Base-by-base conservation (phyloP, 345 rosid species). In the Salix arbutifolia region DNA sequence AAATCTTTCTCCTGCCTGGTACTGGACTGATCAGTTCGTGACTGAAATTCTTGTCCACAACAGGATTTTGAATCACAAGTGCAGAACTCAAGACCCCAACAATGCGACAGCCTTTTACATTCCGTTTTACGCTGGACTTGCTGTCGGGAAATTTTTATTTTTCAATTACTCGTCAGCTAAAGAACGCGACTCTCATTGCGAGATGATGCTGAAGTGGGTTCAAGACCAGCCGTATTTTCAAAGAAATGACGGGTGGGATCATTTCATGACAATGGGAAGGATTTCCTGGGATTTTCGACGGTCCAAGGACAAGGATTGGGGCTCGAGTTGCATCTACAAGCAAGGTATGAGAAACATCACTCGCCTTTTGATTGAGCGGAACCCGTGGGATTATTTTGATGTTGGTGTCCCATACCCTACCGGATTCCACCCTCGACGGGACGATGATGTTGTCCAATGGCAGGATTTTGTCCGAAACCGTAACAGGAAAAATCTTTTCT, bases 221-320 rank as follows among this genome's bases (percentile, higher is more conserved):
- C 81, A 77, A 9, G 82, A 81, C 69, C 99, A 96, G 40, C 90
- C 86, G 21, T 82, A 86, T 35, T 96, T 84, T 88, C 84, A 74
- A 66, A 83, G 75, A 84, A 94, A 98, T 3, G 74, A 84, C 78
- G 99, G 98, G 11, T 92, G 99, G 99, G 88, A 96, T 90, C 99
- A 96, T 73, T 96, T 94, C 78, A 71, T 94, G 44, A 87, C 94
- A 7, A 91, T 94, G 98, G 99, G 98, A 0, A 92, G 99, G 38
- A 94, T 96, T 87, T 87, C 98, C 17, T 96, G 98, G 99, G 99
- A 96, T 85, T 96, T 96, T 75, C 89, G 99, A 2, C 86, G 98
- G 72, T 82, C 97, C 19, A 88, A 79, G 10, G 88, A 86, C 72
- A 69, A 87, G 0, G 99, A 91, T 69, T 96, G 99, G 99, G 99